A percentile compares a stretch with the other conserved stretches of the same genome.
These are phyloP conservation scores for Babesia caballi DNA, from an alignment of 169 alveolate genomes.

Conservation along the genomic window DNA sequence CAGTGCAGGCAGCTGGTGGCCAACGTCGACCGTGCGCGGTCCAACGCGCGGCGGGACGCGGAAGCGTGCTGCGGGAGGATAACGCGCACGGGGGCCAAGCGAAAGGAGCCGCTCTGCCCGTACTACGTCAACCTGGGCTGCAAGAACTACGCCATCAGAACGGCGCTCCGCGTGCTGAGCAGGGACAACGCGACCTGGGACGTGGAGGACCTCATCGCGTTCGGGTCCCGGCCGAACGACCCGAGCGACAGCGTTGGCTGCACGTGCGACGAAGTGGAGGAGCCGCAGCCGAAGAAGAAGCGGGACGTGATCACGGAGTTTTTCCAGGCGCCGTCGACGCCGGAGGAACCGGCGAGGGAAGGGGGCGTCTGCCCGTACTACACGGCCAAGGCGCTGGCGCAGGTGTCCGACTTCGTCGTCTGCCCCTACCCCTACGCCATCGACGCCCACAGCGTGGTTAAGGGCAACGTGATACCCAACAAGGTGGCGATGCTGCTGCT, in stretches of 20 bases:
- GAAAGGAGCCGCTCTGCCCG: slow-evolving; percentile 8
- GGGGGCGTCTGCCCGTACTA: slow-evolving; percentile 48
- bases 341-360: background rate
- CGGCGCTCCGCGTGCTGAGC: slow-evolving; percentile 15
- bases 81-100: background rate
- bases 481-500: slow-evolving; percentile 40
- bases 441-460: slow-evolving; percentile 22
- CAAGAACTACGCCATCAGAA: slow-evolving; percentile 11
- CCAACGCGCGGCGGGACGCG: background rate
- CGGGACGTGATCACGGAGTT: background rate
- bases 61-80: slow-evolving; percentile 20
- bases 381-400: slow-evolving; percentile 46
- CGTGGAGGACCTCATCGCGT: slow-evolving; percentile 26
- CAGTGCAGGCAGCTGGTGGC: slow-evolving; percentile 12
- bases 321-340: background rate
- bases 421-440: slow-evolving; percentile 53
- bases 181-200: slow-evolving; percentile 29
- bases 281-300: background rate
- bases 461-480: slow-evolving; percentile 5
- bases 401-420: slow-evolving; percentile 43
- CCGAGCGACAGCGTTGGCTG: background rate
- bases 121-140: slow-evolving; percentile 44
- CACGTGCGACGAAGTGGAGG: background rate
- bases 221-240: background rate
- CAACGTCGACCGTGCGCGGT: slow-evolving; percentile 6